A percentile compares a stretch with the other conserved stretches of the same genome.
Evolutionary conservation across 176 grass and related monocot species (phyloP).

Genomic region (Oryza australiensis): DNA sequence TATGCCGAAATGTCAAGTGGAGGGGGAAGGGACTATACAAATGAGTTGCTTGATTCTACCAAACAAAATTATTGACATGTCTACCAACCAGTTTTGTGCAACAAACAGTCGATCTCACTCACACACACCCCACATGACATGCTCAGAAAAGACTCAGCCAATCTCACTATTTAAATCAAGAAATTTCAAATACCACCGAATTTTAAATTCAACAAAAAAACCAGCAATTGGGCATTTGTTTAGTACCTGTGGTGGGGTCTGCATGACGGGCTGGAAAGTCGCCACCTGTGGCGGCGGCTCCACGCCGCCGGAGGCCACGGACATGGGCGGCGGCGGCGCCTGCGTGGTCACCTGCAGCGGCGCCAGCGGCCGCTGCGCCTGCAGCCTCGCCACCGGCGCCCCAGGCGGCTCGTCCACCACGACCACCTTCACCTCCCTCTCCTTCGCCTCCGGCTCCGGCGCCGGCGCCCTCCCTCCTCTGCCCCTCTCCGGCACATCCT

Average conservation of each 20-base stretch:
- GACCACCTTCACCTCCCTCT: slow-evolving; percentile 47
- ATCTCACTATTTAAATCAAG: slow-evolving; percentile 19
- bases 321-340: slow-evolving; percentile 48
- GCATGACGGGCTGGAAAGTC: not conserved
- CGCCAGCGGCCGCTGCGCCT: slow-evolving; percentile 58
- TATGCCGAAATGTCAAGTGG: not conserved
- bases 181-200: slow-evolving; percentile 29
- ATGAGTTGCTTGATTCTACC: not conserved
- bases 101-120: slow-evolving; percentile 33
- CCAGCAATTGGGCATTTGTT: slow-evolving; percentile 18
- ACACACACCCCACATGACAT: slow-evolving; percentile 41
- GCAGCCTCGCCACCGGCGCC: slow-evolving; percentile 50
- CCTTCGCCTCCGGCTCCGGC: not conserved
- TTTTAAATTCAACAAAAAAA: not conserved
- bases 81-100: slow-evolving; percentile 23
- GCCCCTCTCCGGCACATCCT: slow-evolving; percentile 18
- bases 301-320: slow-evolving; percentile 43
- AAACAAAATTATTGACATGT: slow-evolving; percentile 48
- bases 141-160: slow-evolving; percentile 8
- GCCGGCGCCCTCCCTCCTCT: not conserved
- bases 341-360: slow-evolving; percentile 79
- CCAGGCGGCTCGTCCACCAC: slow-evolving; percentile 30
- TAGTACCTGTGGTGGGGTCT: not conserved
- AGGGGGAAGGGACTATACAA: not conserved
- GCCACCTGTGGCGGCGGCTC: slow-evolving; percentile 31